Percentiles rank a stretch among this genome's conserved stretches.
phyloP scores from a whole-genome alignment of 2,329 filamentous ascomycete species.

The Paramyrothecium sp. region DNA sequence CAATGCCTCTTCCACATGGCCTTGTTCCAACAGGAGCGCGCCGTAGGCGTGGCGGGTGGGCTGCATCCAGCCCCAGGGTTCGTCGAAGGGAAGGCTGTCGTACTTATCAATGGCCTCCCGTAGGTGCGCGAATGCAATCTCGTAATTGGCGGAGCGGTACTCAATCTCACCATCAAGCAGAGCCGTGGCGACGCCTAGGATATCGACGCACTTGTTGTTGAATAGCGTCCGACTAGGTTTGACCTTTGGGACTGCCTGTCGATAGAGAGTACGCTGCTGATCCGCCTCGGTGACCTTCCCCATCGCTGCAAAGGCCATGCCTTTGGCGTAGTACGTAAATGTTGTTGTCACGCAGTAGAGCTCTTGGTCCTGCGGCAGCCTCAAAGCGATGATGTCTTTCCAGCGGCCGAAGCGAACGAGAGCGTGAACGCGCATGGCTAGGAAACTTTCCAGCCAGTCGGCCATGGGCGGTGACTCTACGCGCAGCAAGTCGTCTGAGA shows the following conservation, averaged over 20 bases:
- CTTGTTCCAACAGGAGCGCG: constrained; percentile 67
- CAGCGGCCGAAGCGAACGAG: constrained; percentile 72
- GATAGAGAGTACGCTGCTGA: constrained; percentile 49
- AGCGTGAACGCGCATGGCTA: constrained; percentile 66
- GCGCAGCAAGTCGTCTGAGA: constrained; percentile 63
- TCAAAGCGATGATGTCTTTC: constrained; percentile 60
- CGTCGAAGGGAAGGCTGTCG: constrained; percentile 65
- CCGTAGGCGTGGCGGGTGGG: constrained; percentile 70
- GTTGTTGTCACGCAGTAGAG: constrained; percentile 71
- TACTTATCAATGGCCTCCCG: constrained; percentile 57
- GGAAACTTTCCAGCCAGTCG: constrained; percentile 73
- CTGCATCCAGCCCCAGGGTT: constrained; percentile 82
- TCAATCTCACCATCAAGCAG: constrained; percentile 75
- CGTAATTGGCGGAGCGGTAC: constrained; percentile 61
- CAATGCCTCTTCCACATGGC: constrained; percentile 52
- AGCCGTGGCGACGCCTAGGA: constrained; percentile 60
- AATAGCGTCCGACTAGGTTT: constrained; percentile 54
- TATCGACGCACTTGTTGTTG: constrained; percentile 45
- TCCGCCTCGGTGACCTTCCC: constrained; percentile 55
- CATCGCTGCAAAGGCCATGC: constrained; percentile 62
- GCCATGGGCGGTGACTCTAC: constrained; percentile 71
- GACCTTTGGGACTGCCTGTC: constrained; percentile 48
- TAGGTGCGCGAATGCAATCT: constrained; percentile 58
- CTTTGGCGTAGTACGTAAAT: constrained; percentile 66
- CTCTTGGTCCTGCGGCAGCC: constrained; percentile 53